Conservation (phyloP, 176 grass and related monocot species). For the Oryza meridionalis region DNA sequence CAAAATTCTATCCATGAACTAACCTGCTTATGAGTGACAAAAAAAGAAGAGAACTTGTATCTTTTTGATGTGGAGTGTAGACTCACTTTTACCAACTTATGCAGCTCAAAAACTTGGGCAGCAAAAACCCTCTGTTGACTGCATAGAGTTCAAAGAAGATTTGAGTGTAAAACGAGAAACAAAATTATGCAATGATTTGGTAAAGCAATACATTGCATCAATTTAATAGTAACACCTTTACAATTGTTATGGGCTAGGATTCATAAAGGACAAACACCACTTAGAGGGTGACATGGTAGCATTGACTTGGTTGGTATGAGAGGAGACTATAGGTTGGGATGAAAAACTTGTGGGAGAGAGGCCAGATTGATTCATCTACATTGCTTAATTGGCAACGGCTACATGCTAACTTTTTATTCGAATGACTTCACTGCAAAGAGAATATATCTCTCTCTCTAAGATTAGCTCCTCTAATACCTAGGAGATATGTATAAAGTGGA, state of each 20-base stretch:
- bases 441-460: too few relatives aligned
- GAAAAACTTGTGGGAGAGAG: too few relatives aligned
- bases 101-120: slow-evolving; percentile 95
- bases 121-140: slow-evolving; percentile 97
- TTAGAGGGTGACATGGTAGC: too few relatives aligned
- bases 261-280: too few relatives aligned
- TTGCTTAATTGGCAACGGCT: too few relatives aligned
- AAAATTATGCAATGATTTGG: neutral
- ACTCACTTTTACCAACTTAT: slow-evolving; percentile 97
- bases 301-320: too few relatives aligned
- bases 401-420: too few relatives aligned
- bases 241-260: neutral
- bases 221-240: neutral
- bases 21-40: slow-evolving; percentile 20
- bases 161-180: slow-evolving; percentile 20
- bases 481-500: too few relatives aligned
- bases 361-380: too few relatives aligned
- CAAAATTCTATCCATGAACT: slow-evolving; percentile 8
- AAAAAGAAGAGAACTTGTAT: neutral
- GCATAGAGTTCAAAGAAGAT: slow-evolving; percentile 52
- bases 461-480: too few relatives aligned
- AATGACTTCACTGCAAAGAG: too few relatives aligned
- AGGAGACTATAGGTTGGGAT: too few relatives aligned
- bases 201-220: neutral
- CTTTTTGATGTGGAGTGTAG: slow-evolving; percentile 13